Conservation (phyloP, 1,139 yeast genomes). For the Suhomyces yuchorum region DNA sequence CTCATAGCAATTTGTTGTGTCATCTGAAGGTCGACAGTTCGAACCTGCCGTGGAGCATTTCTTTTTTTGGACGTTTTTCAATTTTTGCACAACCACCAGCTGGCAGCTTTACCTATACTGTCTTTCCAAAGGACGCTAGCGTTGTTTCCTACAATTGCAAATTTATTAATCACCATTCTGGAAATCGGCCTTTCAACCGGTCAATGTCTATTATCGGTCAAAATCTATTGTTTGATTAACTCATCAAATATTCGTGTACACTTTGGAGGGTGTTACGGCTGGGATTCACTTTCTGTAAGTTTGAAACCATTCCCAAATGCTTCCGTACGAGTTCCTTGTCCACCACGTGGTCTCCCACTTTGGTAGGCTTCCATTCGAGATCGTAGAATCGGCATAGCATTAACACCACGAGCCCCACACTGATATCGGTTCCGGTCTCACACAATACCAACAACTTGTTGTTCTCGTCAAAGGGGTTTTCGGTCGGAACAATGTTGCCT, state of each 20-base stretch:
- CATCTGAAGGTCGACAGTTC: slow-evolving; percentile 58
- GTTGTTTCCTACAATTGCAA: too few relatives aligned
- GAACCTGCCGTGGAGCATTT: slow-evolving; percentile 56
- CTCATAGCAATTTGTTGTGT: slow-evolving; percentile 41
- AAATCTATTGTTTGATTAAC: background rate
- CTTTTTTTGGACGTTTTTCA: slow-evolving; percentile 19
- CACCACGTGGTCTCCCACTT: slow-evolving; percentile 17
- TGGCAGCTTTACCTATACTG: too few relatives aligned
- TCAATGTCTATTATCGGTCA: background rate
- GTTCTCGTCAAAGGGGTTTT: slow-evolving; percentile 13
- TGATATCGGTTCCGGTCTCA: slow-evolving; percentile 65
- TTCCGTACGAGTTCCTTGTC: slow-evolving; percentile 58
- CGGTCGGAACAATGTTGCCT: slow-evolving; percentile 35
- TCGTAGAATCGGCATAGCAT: slow-evolving; percentile 51
- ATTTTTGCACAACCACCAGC: background rate
- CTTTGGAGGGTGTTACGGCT: slow-evolving; percentile 76
- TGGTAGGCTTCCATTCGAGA: slow-evolving; percentile 36
- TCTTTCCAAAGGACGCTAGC: too few relatives aligned
- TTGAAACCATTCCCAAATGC: slow-evolving; percentile 54
- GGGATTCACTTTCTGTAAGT: slow-evolving; percentile 60
- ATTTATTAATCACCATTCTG: too few relatives aligned
- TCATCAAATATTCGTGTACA: slow-evolving; percentile 48
- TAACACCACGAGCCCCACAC: slow-evolving; percentile 60
- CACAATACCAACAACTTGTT: slow-evolving; percentile 50
- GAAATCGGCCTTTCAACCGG: too few relatives aligned